Evolutionary conservation across 495 filamentous ascomycete species (phyloP).

Genomic region (Neurospora sp.): DNA sequence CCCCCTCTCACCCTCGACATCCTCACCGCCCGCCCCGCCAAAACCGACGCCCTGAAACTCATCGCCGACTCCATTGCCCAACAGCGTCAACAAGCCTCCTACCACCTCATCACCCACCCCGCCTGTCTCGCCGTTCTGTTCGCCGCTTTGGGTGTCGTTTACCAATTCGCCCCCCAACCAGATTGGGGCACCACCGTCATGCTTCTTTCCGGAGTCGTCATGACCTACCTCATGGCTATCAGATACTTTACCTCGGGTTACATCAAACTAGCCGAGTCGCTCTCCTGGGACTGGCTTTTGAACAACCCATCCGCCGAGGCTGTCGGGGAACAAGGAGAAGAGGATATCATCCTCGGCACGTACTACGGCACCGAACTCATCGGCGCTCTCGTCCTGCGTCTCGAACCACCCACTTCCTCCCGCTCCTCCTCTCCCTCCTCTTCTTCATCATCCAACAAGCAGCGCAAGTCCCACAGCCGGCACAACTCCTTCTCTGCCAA

Average conservation of each 20-base stretch:
- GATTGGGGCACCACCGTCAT: conserved; percentile 28
- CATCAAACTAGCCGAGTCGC: conserved; percentile 26
- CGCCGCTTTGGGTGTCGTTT: conserved; percentile 18
- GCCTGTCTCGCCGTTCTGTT: conserved; percentile 22
- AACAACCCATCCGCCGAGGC: conserved; percentile 1
- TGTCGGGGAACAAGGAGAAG: conserved; percentile 19
- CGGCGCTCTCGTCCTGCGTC: conserved; percentile 32
- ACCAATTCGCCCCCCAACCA: conserved; percentile 20
- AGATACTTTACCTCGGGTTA: conserved; percentile 32
- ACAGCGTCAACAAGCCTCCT: conserved; percentile 33
- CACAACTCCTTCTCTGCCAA: not conserved
- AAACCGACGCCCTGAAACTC: conserved; percentile 31
- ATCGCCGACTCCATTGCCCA: conserved; percentile 38
- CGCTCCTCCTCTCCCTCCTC: not conserved
- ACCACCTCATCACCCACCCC: conserved; percentile 30
- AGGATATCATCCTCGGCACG: conserved; percentile 33
- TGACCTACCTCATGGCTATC: conserved; percentile 32
- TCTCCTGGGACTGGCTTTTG: conserved; percentile 30
- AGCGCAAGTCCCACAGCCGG: not conserved
- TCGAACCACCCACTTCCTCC: conserved; percentile 18
- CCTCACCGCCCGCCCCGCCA: conserved; percentile 25
- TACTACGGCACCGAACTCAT: conserved; percentile 30
- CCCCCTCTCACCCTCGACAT: conserved; percentile 31
- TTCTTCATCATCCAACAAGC: not conserved
- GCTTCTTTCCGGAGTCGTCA: conserved; percentile 24